Base-by-base conservation (phyloP, 257 asterid species). In the Solanum neorickii region DNA sequence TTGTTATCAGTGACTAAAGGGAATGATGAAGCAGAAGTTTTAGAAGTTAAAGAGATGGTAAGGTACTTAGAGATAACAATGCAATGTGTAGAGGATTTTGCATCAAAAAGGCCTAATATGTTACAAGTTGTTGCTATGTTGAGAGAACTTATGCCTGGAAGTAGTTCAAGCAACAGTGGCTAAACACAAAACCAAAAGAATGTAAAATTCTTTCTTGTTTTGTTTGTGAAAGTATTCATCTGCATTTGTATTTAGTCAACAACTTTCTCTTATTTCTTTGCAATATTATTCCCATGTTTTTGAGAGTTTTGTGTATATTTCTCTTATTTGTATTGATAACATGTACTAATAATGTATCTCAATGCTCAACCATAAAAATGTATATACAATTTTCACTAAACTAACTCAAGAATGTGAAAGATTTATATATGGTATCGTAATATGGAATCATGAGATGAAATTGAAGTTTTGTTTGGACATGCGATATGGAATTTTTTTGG, bases 51-150 rank as follows among this genome's bases (percentile, higher is more conserved):
- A 89, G 99, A 96, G 92, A 96, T 94, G 98, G 93, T 94, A 14
- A 96, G 94, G 86, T 96, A 95, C 52, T 87, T 96, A 90, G 98
- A 96, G 90, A 93, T 95, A 37, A 90, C 96, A 76, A 80, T 95
- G 91, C 95, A 94, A 68, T 96, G 99, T 62, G 98, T 96, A 16
- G 98, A 96, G 87, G 99, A 96, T 87, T 96, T 96, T 25, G 98
- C 99, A 3, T 96, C 99, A 29, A 96, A 92, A 86, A 90, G 99
- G 91, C 99, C 97, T 18, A 96, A 89, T 80, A 96, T 96, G 98
- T 85, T 96, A 92, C 98, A 96, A 91, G 98, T 93, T 66, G 98
- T 96, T 44, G 98, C 99, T 20, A 94, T 96, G 99, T 86, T 96
- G 83, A 92, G 99, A 85, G 99, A 96, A 89, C 95, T 96, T 33